Conservation (phyloP, 345 rosid species). For the Arabidopsis arenosa region DNA sequence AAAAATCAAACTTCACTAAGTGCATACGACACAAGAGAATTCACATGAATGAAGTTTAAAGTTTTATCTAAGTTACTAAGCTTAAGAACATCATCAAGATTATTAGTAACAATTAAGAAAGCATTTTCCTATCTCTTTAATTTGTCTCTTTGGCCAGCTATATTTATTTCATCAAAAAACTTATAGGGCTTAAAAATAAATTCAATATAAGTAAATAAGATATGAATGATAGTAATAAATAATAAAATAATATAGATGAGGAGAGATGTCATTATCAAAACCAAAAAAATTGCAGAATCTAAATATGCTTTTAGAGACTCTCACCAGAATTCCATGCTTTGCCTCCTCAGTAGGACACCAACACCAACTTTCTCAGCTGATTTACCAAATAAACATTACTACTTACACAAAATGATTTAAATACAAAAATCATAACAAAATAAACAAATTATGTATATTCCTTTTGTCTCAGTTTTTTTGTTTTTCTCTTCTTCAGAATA, state of each 20-base stretch:
- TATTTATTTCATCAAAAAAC: not conserved
- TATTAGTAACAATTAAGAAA: conserved; percentile 14
- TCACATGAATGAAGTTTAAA: conserved; percentile 1
- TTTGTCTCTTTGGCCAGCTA: conserved; percentile 7
- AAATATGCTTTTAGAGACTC: conserved; percentile 33
- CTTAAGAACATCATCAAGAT: conserved; percentile 4
- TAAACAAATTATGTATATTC: conserved; percentile 23
- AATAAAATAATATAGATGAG: conserved; percentile 34
- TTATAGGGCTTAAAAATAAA: not conserved
- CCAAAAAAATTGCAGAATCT: conserved; percentile 30
- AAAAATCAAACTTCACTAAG: not conserved
- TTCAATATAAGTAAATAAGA: not conserved
- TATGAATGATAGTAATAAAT: not conserved
- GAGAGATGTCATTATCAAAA: conserved; percentile 42
- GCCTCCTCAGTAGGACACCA: conserved; percentile 49
- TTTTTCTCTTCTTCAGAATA: conserved; percentile 17
- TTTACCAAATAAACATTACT: conserved; percentile 41
- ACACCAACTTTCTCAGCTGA: conserved; percentile 43
- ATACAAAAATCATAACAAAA: conserved; percentile 14
- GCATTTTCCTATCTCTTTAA: not conserved
- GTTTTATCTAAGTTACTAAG: not conserved
- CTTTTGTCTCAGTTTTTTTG: conserved; percentile 31
- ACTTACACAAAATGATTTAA: conserved; percentile 26
- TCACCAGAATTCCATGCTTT: conserved; percentile 43
- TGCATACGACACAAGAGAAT: conserved; percentile 9